Evolutionary conservation across 2,329 filamentous ascomycete species (phyloP), one percentile per base, ranked within the genome.

Genomic region (Pseudopithomyces chartarum): DNA sequence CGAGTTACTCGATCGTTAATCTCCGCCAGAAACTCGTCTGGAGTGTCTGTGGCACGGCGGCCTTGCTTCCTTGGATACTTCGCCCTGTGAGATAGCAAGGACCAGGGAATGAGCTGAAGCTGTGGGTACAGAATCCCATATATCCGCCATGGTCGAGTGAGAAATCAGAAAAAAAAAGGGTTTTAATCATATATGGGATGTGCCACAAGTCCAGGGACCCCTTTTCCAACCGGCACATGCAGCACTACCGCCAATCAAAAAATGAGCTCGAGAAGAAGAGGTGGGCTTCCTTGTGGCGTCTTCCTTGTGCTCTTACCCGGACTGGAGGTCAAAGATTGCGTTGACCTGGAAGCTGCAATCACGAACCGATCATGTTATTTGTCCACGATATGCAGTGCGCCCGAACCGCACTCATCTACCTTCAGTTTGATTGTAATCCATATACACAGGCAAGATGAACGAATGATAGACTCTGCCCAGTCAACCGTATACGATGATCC

Each of bases 281-380:
- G 8, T 29, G 8, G 26, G 5, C 26, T 29, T 8, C 26, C 5
- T 29, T 29, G 45, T 48, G 45, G 33, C 45, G 2, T 48, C 10
- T 32, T 60, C 58, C 60, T 62, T 64, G 45, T 33, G 26, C 29
- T 56, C 62, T 62, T 66, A 65, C 48, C 65, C 64, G 57, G 52
- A 29, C 13, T 39, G 46, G 45, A 43, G 58, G 58, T 53, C 46
- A 56, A 58, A 48, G 44, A 45, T 33, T 20, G 51, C n/a, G 11
- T 33, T 40, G 17, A 43, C 43, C 43, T 22, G 17, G 55, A 29
- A 50, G 39, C 49, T 4, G n/a, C 36, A 17, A 49, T 45, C 42
- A 17, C n/a, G 42, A 19, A 23, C 47, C 38, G 42, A 48, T 50
- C 33, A 17, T 29, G 20, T 39, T 15, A 15, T 23, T 11, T 13